Conservation (phyloP, 768 basidiomycete species). For the Suillus sp. region DNA sequence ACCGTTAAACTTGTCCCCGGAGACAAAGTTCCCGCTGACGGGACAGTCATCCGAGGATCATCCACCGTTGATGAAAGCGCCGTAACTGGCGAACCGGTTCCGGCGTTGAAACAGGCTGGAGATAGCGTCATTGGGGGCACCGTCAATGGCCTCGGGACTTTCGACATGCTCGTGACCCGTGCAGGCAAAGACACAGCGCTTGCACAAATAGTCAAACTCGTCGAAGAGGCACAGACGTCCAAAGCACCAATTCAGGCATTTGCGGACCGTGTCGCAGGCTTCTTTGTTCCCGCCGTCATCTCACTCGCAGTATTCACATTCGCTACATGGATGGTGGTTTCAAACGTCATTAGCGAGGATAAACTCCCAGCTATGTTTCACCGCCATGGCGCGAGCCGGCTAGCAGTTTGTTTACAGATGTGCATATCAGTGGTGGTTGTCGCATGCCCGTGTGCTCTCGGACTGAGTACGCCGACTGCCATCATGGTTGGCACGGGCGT, state of each 20-base stretch:
- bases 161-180: conserved; percentile 94
- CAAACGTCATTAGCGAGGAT: conserved; percentile 54
- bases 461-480: conserved; percentile 94
- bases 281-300: conserved; percentile 93
- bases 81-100: conserved; percentile 92
- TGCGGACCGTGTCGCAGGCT: conserved; percentile 91
- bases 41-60: conserved; percentile 82
- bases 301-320: conserved; percentile 82
- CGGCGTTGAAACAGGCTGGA: conserved; percentile 81
- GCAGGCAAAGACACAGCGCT: conserved; percentile 97
- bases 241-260: conserved; percentile 99
- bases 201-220: conserved; percentile 93
- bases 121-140: conserved; percentile 95
- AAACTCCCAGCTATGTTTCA: conserved; percentile 84
- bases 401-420: conserved; percentile 92
- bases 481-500: conserved; percentile 99
- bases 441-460: conserved; percentile 96
- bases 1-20: conserved; percentile 93
- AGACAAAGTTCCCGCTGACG: conserved; percentile 96
- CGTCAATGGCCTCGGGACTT: conserved; percentile 94
- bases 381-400: conserved; percentile 76
- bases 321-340: conserved; percentile 77
- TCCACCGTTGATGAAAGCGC: conserved; percentile 95
- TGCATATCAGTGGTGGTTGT: conserved; percentile 98
- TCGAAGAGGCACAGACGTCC: conserved; percentile 96